These are phyloP conservation scores for Citrus mangshanensis DNA, from an alignment of 345 rosid species.

Conservation along the genomic window DNA sequence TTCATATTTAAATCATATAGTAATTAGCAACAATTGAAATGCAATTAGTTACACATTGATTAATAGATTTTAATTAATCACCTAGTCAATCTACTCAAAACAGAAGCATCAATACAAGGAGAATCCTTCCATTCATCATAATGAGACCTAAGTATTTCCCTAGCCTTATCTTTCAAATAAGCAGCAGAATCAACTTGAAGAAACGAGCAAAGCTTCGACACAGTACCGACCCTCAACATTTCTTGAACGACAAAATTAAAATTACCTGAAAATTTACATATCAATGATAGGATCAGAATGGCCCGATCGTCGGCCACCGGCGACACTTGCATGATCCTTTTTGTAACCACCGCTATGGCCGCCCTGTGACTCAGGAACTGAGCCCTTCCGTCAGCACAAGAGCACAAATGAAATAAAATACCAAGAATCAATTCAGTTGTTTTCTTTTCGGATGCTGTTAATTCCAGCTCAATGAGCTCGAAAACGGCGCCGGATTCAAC, in stretches of 20 bases:
- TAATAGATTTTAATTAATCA: neutral
- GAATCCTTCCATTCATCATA: slow-evolving; percentile 55
- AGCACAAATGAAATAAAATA: slow-evolving; percentile 55
- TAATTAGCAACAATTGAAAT: neutral
- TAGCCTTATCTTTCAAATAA: slow-evolving; percentile 50
- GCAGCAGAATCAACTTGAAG: slow-evolving; percentile 37
- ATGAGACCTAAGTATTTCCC: slow-evolving; percentile 49
- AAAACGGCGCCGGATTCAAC: slow-evolving; percentile 52
- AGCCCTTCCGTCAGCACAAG: slow-evolving; percentile 66
- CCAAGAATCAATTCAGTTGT: slow-evolving; percentile 60
- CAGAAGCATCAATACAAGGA: slow-evolving; percentile 43
- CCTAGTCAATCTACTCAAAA: slow-evolving; percentile 21
- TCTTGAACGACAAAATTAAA: slow-evolving; percentile 40
- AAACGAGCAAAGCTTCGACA: slow-evolving; percentile 53
- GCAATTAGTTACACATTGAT: no score
- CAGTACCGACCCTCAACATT: slow-evolving; percentile 58
- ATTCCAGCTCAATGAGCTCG: slow-evolving; percentile 68
- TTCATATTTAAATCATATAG: neutral
- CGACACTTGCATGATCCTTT: slow-evolving; percentile 52
- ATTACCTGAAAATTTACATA: slow-evolving; percentile 48
- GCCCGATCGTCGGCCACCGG: slow-evolving; percentile 51
- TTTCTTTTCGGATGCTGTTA: slow-evolving; percentile 30
- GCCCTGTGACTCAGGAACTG: slow-evolving; percentile 50
- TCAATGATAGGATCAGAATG: slow-evolving; percentile 39
- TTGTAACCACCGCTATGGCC: slow-evolving; percentile 55